These are phyloP conservation scores for Lentinula boryana DNA, from an alignment of 768 basidiomycete species.

Conservation along the genomic window DNA sequence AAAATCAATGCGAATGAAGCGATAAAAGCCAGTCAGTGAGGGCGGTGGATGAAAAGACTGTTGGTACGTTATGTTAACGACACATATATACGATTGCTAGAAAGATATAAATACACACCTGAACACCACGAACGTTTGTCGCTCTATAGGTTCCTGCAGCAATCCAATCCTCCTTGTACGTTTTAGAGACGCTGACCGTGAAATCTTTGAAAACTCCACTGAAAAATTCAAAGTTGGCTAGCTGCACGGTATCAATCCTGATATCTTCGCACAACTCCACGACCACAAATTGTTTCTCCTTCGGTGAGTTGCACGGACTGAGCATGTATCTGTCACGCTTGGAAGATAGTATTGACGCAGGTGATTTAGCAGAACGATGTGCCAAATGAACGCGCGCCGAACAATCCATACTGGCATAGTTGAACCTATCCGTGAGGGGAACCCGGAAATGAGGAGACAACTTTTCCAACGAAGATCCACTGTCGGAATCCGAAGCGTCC, in stretches of 20 bases:
- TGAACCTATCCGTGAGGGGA: conserved; percentile 82
- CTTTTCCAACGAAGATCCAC: conserved; percentile 15
- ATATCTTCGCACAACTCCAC: conserved; percentile 98
- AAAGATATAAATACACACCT: conserved; percentile 45
- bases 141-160: conserved; percentile 73
- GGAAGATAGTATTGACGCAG: conserved; percentile 77
- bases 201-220: conserved; percentile 94
- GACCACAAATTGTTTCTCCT: conserved; percentile 70
- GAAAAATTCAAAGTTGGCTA: conserved; percentile 98
- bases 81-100: background rate
- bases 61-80: background rate
- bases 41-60: conserved; percentile 76
- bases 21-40: conserved; percentile 79
- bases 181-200: conserved; percentile 80
- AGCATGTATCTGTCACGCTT: conserved; percentile 97
- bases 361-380: conserved; percentile 76
- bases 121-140: conserved; percentile 88
- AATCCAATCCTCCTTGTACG: conserved; percentile 65
- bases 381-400: conserved; percentile 87
- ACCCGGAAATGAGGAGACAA: conserved; percentile 62
- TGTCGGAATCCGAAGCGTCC: background rate
- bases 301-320: conserved; percentile 69
- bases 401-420: conserved; percentile 91
- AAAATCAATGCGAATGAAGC: conserved; percentile 92
- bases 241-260: conserved; percentile 89